phyloP scores from a whole-genome alignment of 768 basidiomycete genomes.

The Trametes coccinea region DNA sequence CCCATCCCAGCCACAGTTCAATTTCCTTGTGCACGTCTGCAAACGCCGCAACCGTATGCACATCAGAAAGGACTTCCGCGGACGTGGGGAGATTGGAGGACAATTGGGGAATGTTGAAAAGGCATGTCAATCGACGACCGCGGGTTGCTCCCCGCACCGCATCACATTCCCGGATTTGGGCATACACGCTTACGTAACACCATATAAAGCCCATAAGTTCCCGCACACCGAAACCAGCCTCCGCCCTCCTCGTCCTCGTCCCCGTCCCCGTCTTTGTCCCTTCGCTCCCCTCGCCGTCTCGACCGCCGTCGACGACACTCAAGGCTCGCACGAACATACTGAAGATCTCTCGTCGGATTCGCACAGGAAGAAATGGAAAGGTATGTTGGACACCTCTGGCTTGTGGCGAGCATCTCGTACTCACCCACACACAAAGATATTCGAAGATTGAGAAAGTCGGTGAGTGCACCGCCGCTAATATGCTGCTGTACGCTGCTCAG shows the following conservation, averaged over 20 bases:
- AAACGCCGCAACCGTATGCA: too few species aligned
- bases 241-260: conserved; percentile 7
- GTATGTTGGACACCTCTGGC: conserved; percentile 16
- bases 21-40: too few species aligned
- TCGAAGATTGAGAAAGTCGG: conserved; percentile 98
- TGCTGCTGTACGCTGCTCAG: background rate
- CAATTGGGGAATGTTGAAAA: too few species aligned
- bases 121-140: conserved; percentile 2
- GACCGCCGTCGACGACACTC: background rate
- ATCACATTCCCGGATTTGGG: conserved; percentile 16
- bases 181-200: conserved; percentile 16
- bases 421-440: conserved; percentile 54
- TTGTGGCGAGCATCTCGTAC: conserved; percentile 20
- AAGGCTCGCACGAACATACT: background rate
- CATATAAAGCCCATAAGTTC: conserved; percentile 14
- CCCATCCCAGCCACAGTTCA: too few species aligned
- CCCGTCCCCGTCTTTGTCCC: conserved; percentile 5
- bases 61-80: background rate
- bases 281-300: conserved; percentile 1
- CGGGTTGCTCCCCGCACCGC: conserved; percentile 24
- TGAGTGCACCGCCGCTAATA: conserved; percentile 46
- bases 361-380: conserved; percentile 26
- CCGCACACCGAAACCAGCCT: conserved; percentile 6
- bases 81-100: background rate
- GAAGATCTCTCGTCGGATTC: background rate